Evolutionary conservation across 371 early-diverging fungal species (phyloP), one percentile per base, ranked within the genome.

Genomic region (Mortierella sp.): DNA sequence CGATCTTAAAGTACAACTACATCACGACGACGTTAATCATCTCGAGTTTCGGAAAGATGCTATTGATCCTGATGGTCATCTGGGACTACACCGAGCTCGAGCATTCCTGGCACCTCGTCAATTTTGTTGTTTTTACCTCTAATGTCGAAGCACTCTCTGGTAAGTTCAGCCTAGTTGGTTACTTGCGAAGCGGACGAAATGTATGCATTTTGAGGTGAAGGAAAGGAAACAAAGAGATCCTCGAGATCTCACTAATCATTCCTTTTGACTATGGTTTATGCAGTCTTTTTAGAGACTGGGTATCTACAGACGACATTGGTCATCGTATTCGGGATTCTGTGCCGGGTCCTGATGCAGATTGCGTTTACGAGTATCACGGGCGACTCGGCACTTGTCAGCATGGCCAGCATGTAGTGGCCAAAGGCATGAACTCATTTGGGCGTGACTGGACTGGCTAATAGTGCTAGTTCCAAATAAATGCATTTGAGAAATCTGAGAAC

Each of bases 51-150:
- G 96, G 95, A 44, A 97, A 96, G 80, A 91, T 98, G 81, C 87
- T 98, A 66, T 87, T 95, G 66, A 94, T 97, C 19, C 85, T 96
- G 55, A 95, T 97, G 94, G 97, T 97, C 5, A 96, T 98, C 31
- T 98, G 98, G 98, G 94, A 97, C 70, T 97, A 97, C 79, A 90
- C 92, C 50, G 93, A 93, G 70, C 81, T 95, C 6, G 93, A 95
- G n/a, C 94, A 95, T 48, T 91, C 95, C 5, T 94, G 95, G 94
- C 79, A 94, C 39, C 88, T 96, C 1, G 89, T 95, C 52, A 93
- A 93, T 79, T 77, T 92, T 29, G 88, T 97, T 39, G 95, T 95
- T 3, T 85, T 96, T 16, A 92, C 94, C 7, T 96, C 97, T 24
- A 97, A 98, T 76, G 81, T 93, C 3, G 95, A 95, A 63, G 98